Base-by-base conservation (phyloP, 805 yeast species). In the Candida silvicultrix region DNA sequence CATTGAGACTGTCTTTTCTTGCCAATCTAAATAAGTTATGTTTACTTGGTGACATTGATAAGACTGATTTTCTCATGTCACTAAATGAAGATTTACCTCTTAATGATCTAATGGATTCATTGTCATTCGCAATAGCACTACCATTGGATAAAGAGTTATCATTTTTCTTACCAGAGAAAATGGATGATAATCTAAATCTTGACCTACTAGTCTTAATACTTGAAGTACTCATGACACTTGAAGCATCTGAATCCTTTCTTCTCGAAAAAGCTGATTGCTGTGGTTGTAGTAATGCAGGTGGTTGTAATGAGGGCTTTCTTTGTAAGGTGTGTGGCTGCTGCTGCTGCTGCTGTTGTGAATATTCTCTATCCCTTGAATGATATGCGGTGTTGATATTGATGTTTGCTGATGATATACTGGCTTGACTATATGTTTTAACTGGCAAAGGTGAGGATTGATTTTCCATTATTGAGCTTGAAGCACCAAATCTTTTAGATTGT, bases 11-110 rank as follows among this genome's bases (percentile, higher is more conserved):
- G 5, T 56, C 59, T 43, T 55, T 57, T 44, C 52, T 56, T 4
- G 48, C 49, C 40, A 58, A 40, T 48, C 55, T 45, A 38, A 55
- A 49, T 19, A 58, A 48, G 8, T 52, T 45, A 32, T 54, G 47
- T 23, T 51, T 54, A 29, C 53, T 51, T 32, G 56, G 51, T 18
- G 57, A 49, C 37, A 55, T 45, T 20, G 65, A 48, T 45, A 62
- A 40, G 11, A 57, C 58, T 15, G 59, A 63, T 53, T 55, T 65
- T 64, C 60, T 60, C 49, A 50, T 60, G 38, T 59, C 63, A 45
- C 49, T 57, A 29, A 59, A 51, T 2, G 63, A 59, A 9, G 51
- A 48, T 38, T 47, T 55, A 11, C 55, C 52, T 44, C 55, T 56
- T 29, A 59, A 18, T 2, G 63, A 55, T 49, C 55, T 58, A 7